Base-by-base conservation (phyloP, 495 filamentous ascomycete species). In the Sphaerosporella brunnea region DNA sequence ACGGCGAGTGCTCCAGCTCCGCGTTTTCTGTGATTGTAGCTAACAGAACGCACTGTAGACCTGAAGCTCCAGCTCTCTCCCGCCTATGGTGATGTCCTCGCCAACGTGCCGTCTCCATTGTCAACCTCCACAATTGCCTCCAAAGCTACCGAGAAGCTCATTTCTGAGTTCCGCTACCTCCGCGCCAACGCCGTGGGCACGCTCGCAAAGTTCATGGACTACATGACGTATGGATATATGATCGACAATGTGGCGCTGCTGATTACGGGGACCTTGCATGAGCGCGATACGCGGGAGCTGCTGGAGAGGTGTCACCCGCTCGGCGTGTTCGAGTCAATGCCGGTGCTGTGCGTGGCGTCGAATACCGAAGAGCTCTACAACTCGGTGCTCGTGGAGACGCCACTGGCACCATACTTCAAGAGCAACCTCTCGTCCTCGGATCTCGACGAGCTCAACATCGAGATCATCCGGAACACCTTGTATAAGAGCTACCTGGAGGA, bases 401-500 rank as follows among this genome's bases (percentile, higher is more conserved):
- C 90, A 1, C 69, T 99, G 32, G 90, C 87, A 35, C 77, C 84
- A 15, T 99, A 93, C 66, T 99, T 99, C 75, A 96, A 96, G 67
- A 79, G 82, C 50, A 90, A 81, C 52, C 69, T 99, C 30, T 87
- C 79, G 63, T 85, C 93, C 62, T 84, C 93, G 62, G 90, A 99
- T 61, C 72, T 99, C 49, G 90, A 99, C 66, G 92, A 96, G 71
- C 69, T 96, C 62, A 99, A 99, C 67, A 99, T 99, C 59, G 90
- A 99, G 68, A 99, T 99, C 60, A 78, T 99, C 38, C 80, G 92
- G 42, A 96, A 99, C 65, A 99, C 92, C 9, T 71, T 99, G 36
- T 99, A 95, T 73, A 96, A 96, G 74, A 94, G 93, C 68, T 99
- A 99, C 65, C 72, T 99, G 20, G 90, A 99, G 63, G 90, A 96